phyloP scores from a whole-genome alignment of 75 land plant species.

The Selaginella moellendorffii region DNA sequence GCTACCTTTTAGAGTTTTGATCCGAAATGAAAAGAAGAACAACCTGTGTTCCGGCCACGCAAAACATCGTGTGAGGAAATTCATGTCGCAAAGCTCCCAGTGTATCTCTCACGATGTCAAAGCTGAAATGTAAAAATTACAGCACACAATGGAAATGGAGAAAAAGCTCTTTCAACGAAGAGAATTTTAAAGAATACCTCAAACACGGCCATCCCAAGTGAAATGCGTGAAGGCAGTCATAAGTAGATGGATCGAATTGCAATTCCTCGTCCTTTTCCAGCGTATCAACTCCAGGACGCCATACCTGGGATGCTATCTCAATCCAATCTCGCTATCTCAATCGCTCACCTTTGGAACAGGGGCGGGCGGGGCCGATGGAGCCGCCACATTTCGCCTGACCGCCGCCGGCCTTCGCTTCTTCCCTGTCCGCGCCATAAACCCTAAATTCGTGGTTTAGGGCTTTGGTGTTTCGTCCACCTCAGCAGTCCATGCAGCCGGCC shows the following conservation, averaged over 20 bases:
- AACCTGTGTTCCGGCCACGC: conserved; percentile 91
- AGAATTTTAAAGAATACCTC: conserved; percentile 30
- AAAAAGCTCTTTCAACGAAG: background rate
- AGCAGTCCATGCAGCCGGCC: too few relatives aligned
- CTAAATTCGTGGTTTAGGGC: background rate
- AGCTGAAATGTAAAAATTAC: conserved; percentile 29
- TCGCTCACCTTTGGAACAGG: background rate
- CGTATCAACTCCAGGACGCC: conserved; percentile 89
- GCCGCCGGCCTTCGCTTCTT: background rate
- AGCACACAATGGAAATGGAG: background rate
- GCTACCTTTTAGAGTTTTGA: too few relatives aligned
- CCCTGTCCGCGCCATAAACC: background rate
- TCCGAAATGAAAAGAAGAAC: too few relatives aligned
- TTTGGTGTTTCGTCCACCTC: background rate
- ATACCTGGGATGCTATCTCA: conserved; percentile 30
- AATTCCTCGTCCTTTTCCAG: conserved; percentile 81
- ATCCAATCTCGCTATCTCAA: background rate
- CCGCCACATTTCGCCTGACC: background rate
- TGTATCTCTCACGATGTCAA: conserved; percentile 70
- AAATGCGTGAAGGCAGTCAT: conserved; percentile 77
- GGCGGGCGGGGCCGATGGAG: background rate
- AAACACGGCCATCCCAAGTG: conserved; percentile 90
- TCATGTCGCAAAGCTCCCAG: conserved; percentile 62
- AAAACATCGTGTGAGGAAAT: conserved; percentile 73
- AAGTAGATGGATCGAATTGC: conserved; percentile 78